Evolutionary conservation across 495 filamentous ascomycete genomes (phyloP).

Genomic region (Bombardia bombarda): DNA sequence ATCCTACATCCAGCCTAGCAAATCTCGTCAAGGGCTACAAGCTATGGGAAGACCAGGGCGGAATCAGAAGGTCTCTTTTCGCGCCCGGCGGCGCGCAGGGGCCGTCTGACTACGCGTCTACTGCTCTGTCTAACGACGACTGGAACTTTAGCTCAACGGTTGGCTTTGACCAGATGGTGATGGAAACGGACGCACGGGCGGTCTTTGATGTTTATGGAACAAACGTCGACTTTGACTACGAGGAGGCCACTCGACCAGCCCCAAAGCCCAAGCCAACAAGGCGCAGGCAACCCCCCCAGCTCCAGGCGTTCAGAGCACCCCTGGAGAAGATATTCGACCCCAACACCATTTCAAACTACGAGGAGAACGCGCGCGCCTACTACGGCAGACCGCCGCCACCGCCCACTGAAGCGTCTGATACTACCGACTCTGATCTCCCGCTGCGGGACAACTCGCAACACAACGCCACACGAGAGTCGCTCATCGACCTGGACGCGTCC

Average conservation of each 20-base stretch:
- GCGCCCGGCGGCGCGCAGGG: conserved; percentile 63
- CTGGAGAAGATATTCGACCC: conserved; percentile 51
- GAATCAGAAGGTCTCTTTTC: conserved; percentile 77
- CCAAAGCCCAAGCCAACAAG: conserved; percentile 32
- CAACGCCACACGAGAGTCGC: conserved; percentile 41
- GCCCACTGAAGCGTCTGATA: conserved; percentile 5
- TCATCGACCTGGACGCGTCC: conserved; percentile 50
- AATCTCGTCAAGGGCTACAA: conserved; percentile 77
- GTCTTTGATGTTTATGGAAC: conserved; percentile 45
- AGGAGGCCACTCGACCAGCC: conserved; percentile 29
- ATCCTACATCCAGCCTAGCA: conserved; percentile 60
- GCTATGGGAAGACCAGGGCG: conserved; percentile 78
- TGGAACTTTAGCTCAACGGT: conserved; percentile 93
- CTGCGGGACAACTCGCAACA: conserved; percentile 44
- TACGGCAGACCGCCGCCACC: conserved; percentile 33
- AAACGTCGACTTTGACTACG: conserved; percentile 38
- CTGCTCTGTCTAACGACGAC: conserved; percentile 49
- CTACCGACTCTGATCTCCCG: conserved; percentile 43
- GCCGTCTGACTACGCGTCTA: conserved; percentile 33
- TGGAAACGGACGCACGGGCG: conserved; percentile 37
- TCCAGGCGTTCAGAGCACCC: conserved; percentile 38
- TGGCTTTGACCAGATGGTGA: conserved; percentile 62
- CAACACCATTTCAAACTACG: conserved; percentile 47
- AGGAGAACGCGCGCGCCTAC: conserved; percentile 46
- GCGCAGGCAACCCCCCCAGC: conserved; percentile 43